These are phyloP conservation scores for Trypanosoma scelopori DNA, from an alignment of 208 protist genomes.

Conservation along the genomic window DNA sequence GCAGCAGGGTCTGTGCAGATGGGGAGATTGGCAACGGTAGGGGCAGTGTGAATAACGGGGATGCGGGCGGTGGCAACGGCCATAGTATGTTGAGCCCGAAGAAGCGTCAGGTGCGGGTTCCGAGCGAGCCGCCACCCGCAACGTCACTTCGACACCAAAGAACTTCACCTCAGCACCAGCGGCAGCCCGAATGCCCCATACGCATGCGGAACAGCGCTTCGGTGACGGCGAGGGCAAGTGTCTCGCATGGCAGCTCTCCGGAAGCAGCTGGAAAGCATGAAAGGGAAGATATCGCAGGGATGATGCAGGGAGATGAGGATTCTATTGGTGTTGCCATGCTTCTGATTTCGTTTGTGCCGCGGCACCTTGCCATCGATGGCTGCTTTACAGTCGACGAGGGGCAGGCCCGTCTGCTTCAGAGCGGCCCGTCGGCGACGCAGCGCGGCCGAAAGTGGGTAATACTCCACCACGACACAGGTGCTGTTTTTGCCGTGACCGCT, in stretches of 20 bases:
- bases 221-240: too few species aligned
- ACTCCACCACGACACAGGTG: slow-evolving; percentile 26
- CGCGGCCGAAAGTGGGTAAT: slow-evolving; percentile 30
- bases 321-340: slow-evolving; percentile 18
- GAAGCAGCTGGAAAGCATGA: too few species aligned
- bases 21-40: not conserved
- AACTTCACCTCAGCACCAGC: not conserved
- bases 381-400: slow-evolving; percentile 30
- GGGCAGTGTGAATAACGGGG: not conserved
- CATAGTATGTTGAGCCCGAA: not conserved
- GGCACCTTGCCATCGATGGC: slow-evolving; percentile 20
- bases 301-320: not conserved
- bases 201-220: not conserved
- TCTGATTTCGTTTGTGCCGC: slow-evolving; percentile 23
- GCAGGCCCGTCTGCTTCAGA: slow-evolving; percentile 21
- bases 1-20: not conserved
- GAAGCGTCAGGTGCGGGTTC: not conserved
- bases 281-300: too few species aligned
- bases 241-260: too few species aligned
- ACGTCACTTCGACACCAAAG: slow-evolving; percentile 1
- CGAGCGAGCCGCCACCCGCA: slow-evolving; percentile 2
- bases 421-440: slow-evolving; percentile 14
- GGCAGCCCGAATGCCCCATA: not conserved
- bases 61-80: not conserved
- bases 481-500: slow-evolving; percentile 16